Evolutionary conservation across 2,329 filamentous ascomycete genomes (phyloP).

Genomic region (Seiridium unicorne): DNA sequence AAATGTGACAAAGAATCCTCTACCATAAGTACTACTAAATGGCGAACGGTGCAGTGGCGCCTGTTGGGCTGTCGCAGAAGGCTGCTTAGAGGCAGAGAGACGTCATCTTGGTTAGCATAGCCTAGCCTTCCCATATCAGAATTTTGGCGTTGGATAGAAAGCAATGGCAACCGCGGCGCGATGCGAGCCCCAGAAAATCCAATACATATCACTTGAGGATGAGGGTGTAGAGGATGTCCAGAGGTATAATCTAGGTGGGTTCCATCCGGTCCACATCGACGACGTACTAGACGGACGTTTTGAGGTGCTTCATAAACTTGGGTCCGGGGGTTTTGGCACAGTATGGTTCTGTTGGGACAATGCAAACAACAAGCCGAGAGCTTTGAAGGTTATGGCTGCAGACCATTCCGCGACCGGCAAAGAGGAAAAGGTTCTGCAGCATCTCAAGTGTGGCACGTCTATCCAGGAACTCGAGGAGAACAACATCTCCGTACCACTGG

Average conservation of each 20-base stretch:
- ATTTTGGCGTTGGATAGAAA: no score
- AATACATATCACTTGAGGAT: no score
- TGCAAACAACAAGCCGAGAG: not conserved
- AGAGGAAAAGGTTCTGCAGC: no score
- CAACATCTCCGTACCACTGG: not conserved
- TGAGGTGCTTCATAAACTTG: conserved; percentile 7
- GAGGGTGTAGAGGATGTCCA: not conserved
- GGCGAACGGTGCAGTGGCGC: no score
- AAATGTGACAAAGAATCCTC: no score
- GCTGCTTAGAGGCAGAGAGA: no score
- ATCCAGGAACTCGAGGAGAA: not conserved
- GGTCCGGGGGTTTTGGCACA: not conserved
- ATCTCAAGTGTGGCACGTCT: not conserved
- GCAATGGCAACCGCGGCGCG: no score
- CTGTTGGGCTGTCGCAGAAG: no score
- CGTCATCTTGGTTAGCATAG: no score
- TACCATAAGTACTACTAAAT: no score
- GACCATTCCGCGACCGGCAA: not conserved
- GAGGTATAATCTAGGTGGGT: not conserved
- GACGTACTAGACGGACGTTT: conserved; percentile 2
- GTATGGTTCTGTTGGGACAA: conserved; percentile 8
- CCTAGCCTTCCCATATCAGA: no score
- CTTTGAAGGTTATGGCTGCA: not conserved
- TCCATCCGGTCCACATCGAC: conserved; percentile 6
- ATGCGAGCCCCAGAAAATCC: no score